Evolutionary conservation across 2,329 filamentous ascomycete species (phyloP), one percentile per base, ranked within the genome.

Genomic region (Waltergamsia citrina): DNA sequence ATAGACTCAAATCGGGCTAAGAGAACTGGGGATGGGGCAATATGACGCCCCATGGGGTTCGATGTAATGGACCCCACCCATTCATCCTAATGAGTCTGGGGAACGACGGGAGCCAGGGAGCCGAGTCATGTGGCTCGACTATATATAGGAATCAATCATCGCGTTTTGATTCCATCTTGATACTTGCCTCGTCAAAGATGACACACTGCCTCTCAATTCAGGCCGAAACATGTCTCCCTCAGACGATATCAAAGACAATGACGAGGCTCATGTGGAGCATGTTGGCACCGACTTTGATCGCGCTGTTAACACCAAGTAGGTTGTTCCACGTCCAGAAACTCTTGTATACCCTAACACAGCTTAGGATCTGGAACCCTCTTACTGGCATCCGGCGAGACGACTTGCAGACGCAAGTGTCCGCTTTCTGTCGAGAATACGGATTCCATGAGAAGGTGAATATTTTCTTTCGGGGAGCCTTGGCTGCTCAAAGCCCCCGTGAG

Each of bases 391-490:
- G 14, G 14, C 15, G 18, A 17, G 18, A 15, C 12, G 26, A 28
- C 9, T 17, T 28, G 5, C 26, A 8, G 8, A 8, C 26, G 4
- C 50, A 49, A 34, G 43, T 48, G 2, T 33, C 20, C 4, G 42
- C 41, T 3, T 53, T 53, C 33, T 53, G 50, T 21, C 26, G 29
- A 2, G 47, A 53, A n/a, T 39, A 46, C 20, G 43, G 42, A 27
- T 51, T 53, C 34, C 36, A 37, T n/a, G 47, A 43, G 12, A 46
- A 49, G 22, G 31, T 43, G 30, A 44, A 50, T 6, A 24, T 47
- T 11, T 53, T 54, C 39, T 46, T 43, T 24, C 43, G 44, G 2
- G 51, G 49, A 7, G 51, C 50, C 6, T 42, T 54, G 2, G 51
- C 43, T 8, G 51, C 51, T 4, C 51, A 53, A 16, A 45, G 40